Percentiles rank a stretch among this genome's conserved stretches.
These are phyloP conservation scores for Solanum etuberosum DNA, from an alignment of 257 asterid species.

Conservation along the genomic window DNA sequence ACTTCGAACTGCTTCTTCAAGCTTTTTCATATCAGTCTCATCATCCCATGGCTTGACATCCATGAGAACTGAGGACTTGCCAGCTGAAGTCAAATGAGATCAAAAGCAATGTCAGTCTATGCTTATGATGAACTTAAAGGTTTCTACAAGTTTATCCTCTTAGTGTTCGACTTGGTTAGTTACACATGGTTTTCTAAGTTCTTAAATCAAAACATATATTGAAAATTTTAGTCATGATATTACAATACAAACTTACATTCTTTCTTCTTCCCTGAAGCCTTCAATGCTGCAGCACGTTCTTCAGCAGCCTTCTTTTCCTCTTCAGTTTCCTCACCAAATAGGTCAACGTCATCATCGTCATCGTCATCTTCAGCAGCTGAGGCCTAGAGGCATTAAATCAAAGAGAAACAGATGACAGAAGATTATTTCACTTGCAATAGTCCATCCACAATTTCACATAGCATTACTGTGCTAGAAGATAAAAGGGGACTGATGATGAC, in stretches of 20 bases:
- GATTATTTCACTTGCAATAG: neutral
- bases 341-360: slow-evolving; percentile 75
- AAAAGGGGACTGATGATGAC: neutral
- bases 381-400: slow-evolving; percentile 18
- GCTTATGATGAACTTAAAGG: neutral
- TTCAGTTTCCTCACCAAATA: slow-evolving; percentile 94
- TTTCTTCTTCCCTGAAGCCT: slow-evolving; percentile 85
- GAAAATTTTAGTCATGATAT: neutral
- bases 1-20: slow-evolving; percentile 79
- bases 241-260: slow-evolving; percentile 39
- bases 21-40: slow-evolving; percentile 92
- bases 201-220: neutral
- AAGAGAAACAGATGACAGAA: neutral
- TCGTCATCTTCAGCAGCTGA: slow-evolving; percentile 63
- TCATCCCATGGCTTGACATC: slow-evolving; percentile 97
- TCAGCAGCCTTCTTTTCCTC: slow-evolving; percentile 94
- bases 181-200: neutral
- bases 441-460: neutral
- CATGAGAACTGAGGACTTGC: slow-evolving; percentile 54
- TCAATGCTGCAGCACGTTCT: slow-evolving; percentile 77
- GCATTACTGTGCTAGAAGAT: neutral
- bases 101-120: neutral
- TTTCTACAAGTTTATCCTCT: too few species aligned
- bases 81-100: slow-evolving; percentile 32
- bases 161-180: neutral